Percentiles rank a stretch among this genome's conserved stretches.
These are phyloP conservation scores for Rhizophagus prolifer DNA, from an alignment of 192 early-diverging fungal species.

Conservation along the genomic window DNA sequence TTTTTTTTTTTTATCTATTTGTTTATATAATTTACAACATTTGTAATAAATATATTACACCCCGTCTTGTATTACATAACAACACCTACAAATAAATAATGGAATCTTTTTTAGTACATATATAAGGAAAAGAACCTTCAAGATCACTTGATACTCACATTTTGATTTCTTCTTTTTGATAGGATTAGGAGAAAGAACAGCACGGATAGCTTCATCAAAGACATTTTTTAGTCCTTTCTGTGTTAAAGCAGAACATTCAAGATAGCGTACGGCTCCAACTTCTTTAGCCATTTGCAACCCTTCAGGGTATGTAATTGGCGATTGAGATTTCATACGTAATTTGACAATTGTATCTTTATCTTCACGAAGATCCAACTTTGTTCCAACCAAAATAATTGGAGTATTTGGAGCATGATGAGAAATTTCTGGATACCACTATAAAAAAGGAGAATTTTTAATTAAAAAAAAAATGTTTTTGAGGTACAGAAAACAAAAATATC, in stretches of 20 bases:
- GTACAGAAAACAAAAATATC: neutral
- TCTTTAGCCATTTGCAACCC: conserved; percentile 88
- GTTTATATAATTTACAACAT: too few relatives aligned
- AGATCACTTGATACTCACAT: conserved; percentile 44
- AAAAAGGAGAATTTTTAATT: neutral
- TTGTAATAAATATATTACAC: too few relatives aligned
- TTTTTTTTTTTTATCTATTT: too few relatives aligned
- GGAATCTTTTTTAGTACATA: too few relatives aligned
- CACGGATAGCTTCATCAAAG: conserved; percentile 98
- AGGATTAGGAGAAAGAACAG: conserved; percentile 79
- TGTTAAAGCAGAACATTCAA: conserved; percentile 98
- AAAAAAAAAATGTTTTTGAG: neutral
- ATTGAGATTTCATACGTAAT: conserved; percentile 81
- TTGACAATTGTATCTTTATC: conserved; percentile 86
- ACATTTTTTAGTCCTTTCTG: conserved; percentile 98
- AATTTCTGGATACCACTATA: conserved; percentile 93
- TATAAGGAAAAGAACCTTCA: too few relatives aligned
- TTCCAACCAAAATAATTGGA: conserved; percentile 91
- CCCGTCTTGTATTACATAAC: too few relatives aligned
- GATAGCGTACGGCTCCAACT: conserved; percentile 86
- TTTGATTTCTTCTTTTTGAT: conserved; percentile 66
- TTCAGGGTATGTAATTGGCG: conserved; percentile 85
- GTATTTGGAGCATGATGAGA: conserved; percentile 92
- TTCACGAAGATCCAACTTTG: conserved; percentile 97
- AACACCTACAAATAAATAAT: too few relatives aligned